phyloP scores from a whole-genome alignment of 306 rosid species.

The Quercus gilva region DNA sequence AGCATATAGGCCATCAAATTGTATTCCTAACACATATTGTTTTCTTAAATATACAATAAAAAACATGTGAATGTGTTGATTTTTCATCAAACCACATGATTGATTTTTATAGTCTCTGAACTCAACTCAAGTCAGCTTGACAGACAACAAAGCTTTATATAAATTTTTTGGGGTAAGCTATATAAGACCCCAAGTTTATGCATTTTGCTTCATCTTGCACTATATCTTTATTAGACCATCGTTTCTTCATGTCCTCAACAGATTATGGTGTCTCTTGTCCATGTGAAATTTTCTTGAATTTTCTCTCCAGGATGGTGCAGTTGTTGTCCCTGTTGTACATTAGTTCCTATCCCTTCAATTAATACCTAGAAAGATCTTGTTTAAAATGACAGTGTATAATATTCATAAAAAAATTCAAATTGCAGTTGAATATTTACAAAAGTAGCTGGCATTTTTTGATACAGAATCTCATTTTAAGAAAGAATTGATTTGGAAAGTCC shows the following conservation, averaged over 20 bases:
- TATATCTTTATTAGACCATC: not conserved
- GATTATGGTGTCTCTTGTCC: not conserved
- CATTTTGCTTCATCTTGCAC: not conserved
- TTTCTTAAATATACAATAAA: not conserved
- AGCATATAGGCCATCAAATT: not conserved
- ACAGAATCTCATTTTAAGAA: not conserved
- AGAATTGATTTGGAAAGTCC: not conserved
- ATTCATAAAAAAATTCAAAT: not conserved
- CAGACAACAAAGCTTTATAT: not conserved
- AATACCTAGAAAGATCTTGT: not conserved
- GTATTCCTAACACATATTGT: not conserved
- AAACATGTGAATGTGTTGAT: slow-evolving; percentile 4
- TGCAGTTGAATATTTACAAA: not conserved
- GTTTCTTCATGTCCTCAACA: slow-evolving; percentile 5
- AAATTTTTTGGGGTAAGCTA: not conserved
- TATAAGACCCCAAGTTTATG: not conserved
- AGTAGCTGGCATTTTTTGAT: not conserved
- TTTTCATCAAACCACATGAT: not conserved
- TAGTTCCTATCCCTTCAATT: not conserved
- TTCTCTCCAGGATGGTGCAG: not conserved
- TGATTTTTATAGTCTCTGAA: no score
- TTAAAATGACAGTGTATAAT: not conserved
- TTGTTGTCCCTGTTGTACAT: not conserved
- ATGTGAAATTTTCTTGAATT: not conserved
- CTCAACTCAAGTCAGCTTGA: not conserved